Evolutionary conservation across 2,329 filamentous ascomycete genomes (phyloP).

Genomic region (Gnomoniopsis sp.): DNA sequence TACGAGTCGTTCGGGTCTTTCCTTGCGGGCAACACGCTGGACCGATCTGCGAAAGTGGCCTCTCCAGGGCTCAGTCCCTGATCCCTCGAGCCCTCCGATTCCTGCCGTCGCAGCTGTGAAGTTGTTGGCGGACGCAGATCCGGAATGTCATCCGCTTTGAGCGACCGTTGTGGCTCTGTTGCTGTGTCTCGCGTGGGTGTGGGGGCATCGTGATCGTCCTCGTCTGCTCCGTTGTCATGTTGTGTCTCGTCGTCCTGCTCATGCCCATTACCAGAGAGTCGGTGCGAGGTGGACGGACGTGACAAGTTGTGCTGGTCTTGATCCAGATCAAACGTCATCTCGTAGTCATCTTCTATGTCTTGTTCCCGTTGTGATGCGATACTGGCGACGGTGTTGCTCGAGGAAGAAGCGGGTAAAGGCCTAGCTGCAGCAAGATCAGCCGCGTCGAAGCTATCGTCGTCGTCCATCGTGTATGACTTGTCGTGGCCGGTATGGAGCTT

Average conservation of each 20-base stretch:
- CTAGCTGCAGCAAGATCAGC: constrained; percentile 9
- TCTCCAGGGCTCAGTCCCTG: constrained; percentile 25
- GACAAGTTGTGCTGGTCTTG: neutral
- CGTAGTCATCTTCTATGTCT: neutral
- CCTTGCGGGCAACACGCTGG: constrained; percentile 27
- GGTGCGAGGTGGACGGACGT: constrained; percentile 14
- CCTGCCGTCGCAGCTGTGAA: neutral
- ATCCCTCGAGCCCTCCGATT: neutral
- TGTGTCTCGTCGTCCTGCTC: neutral
- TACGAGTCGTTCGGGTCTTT: constrained; percentile 41
- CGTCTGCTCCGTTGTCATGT: neutral
- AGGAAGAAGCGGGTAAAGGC: constrained; percentile 14
- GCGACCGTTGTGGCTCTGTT: constrained; percentile 1
- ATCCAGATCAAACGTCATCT: constrained; percentile 1
- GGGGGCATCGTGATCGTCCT: constrained; percentile 6
- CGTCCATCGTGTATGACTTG: constrained; percentile 3
- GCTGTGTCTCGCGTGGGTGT: constrained; percentile 8
- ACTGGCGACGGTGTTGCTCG: constrained; percentile 4
- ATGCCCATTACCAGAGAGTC: constrained; percentile 2
- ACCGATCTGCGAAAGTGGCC: constrained; percentile 40
- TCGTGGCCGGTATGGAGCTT: neutral
- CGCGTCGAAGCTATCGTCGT: constrained; percentile 3
- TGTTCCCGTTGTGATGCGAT: neutral
- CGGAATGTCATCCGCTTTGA: constrained; percentile 10
- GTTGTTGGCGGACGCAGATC: constrained; percentile 5